Base-by-base conservation (phyloP, 176 grass and related monocot species). In the Cenchrus fungigraminus region DNA sequence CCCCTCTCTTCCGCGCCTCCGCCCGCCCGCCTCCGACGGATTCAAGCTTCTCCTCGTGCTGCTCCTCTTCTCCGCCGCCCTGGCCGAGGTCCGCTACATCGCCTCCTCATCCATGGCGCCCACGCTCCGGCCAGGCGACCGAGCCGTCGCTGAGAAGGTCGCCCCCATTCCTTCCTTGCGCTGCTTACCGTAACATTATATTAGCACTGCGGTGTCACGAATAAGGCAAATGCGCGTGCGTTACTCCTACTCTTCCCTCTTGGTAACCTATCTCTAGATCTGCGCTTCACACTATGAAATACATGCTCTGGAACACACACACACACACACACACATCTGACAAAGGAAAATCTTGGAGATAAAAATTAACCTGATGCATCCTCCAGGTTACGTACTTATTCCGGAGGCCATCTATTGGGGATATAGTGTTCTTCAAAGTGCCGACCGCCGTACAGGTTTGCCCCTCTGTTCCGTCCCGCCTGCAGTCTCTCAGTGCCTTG, bases 31-130 rank as follows among this genome's bases (percentile, higher is more conserved):
- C 47, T 52, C 71, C 72, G 88, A 86, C 79, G 88, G 73, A 58
- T 71, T 90, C 83, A 86, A 90, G 88, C 57, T 82, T 8, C 73
- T 90, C 34, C 79, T 90, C 25, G 79, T 65, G 34, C 83, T 90
- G 16, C 83, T 90, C 46, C 78, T 90, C 72, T 74, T 86, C 78
- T 90, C 83, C 78, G 78, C 73, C 12, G 78, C 83, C 50, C 56
- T 90, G 29, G 88, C 79, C 47, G 83, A 90, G 83, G 88, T 90
- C 79, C 88, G 88, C 78, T 78, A 78, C 88, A 70, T 90, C 83
- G 83, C 83, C 8, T 90, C 88, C 83, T 86, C 88, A 17, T 90
- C 83, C 79, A 90, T 90, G 88, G 83, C 79, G 9, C 88, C 88
- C 66, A 90, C 88, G 64, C 83, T 90, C 65, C 73, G 83, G 25